These are phyloP conservation scores for Ganoderma leucocontextum DNA, from an alignment of 1,284 basidiomycete genomes.

Conservation along the genomic window DNA sequence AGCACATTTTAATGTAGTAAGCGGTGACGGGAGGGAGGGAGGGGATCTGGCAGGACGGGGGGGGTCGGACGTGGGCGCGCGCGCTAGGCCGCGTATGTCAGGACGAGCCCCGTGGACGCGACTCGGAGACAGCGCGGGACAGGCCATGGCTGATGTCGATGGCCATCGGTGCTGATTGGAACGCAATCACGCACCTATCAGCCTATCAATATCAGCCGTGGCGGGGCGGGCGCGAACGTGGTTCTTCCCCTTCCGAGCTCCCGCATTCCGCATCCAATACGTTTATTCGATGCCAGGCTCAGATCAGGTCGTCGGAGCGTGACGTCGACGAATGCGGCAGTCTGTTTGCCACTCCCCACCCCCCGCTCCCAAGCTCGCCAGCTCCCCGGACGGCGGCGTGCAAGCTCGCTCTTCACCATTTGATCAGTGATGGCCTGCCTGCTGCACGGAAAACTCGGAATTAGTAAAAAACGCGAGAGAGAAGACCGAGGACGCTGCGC, in stretches of 20 bases:
- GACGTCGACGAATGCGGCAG: not conserved
- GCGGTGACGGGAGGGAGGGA: no score
- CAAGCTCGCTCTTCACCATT: not conserved
- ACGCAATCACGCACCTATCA: slow-evolving; percentile 12
- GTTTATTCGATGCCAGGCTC: no score
- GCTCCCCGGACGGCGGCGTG: slow-evolving; percentile 5
- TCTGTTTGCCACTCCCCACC: not conserved
- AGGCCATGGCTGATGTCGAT: not conserved
- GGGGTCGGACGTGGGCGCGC: not conserved
- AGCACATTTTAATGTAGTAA: not conserved
- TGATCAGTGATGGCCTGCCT: not conserved
- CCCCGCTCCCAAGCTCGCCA: not conserved
- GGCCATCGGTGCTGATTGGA: not conserved
- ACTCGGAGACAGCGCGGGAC: not conserved
- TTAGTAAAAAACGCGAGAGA: not conserved
- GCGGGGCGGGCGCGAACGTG: not conserved
- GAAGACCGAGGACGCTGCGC: not conserved
- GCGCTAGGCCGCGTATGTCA: slow-evolving; percentile 8
- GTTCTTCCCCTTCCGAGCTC: not conserved
- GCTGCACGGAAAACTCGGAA: not conserved
- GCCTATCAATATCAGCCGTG: not conserved
- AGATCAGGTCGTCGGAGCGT: not conserved
- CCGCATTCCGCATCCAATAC: not conserved
- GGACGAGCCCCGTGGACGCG: slow-evolving; percentile 1
- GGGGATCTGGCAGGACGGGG: not conserved